These are phyloP conservation scores for Ramaria rubella DNA, from an alignment of 768 basidiomycete species.

Conservation along the genomic window DNA sequence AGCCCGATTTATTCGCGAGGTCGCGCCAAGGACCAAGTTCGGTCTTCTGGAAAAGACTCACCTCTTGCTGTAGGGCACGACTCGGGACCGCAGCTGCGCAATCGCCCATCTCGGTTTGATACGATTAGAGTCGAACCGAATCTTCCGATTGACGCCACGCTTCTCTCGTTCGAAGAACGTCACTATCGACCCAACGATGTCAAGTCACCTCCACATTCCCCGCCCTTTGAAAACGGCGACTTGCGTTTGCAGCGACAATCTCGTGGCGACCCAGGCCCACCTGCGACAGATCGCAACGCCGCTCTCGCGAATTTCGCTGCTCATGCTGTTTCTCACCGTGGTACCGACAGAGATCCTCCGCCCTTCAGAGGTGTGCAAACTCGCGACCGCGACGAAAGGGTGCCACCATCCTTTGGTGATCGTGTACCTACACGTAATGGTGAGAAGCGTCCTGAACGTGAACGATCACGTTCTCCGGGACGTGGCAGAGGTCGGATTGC, in stretches of 20 bases:
- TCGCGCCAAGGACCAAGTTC: constrained; percentile 18
- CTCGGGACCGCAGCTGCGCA: constrained; percentile 14
- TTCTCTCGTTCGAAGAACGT: constrained; percentile 52
- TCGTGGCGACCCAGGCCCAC: not conserved
- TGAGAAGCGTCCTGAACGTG: constrained; percentile 7
- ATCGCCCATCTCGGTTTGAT: constrained; percentile 17
- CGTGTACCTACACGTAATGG: not conserved
- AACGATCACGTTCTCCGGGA: constrained; percentile 8
- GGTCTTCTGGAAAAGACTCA: constrained; percentile 21
- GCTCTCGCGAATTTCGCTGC: not conserved
- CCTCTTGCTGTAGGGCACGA: constrained; percentile 22
- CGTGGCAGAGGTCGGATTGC: not conserved
- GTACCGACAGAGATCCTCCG: not conserved
- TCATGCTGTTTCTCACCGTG: constrained; percentile 1
- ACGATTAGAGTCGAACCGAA: constrained; percentile 24
- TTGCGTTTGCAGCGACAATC: not conserved
- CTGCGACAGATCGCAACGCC: not conserved
- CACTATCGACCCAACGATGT: constrained; percentile 52
- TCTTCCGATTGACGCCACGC: constrained; percentile 13
- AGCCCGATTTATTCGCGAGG: not conserved
- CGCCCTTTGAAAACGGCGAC: not conserved
- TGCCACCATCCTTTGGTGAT: not conserved
- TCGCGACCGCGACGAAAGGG: not conserved
- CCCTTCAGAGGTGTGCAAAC: not conserved
- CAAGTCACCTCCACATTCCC: constrained; percentile 3